Base-by-base conservation (phyloP, 106 monocot genomes). In the Dendrobium chrysotoxum region DNA sequence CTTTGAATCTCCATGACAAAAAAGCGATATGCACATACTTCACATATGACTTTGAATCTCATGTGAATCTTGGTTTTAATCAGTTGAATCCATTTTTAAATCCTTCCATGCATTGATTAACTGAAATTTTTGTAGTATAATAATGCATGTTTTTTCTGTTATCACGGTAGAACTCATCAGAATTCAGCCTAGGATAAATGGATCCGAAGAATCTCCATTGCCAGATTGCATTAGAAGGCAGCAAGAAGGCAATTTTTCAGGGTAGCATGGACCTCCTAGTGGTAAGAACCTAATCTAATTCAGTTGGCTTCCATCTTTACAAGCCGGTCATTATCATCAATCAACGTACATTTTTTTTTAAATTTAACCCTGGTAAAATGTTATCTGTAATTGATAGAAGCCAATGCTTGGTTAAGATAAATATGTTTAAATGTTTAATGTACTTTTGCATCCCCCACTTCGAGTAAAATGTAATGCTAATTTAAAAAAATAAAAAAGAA, bases 211-310 rank as follows among this genome's bases (percentile, higher is more conserved):
- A 64, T 86, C 68, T 61, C 74, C 82, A 61, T 86, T 98, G 88
- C 94, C 94, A 95, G 82, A 35, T 83, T 89, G 82, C 85, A 23
- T 79, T 98, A 80, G 97, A 98, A 82, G 86, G 80, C 44, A 87
- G 90, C 85, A 98, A 95, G 84, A 92, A 88, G 72, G 79, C 75
- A 68, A 80, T 91, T 16, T 91, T 94, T 78, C 92, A 94, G 76
- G 94, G 97, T 13, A 88, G 89, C 72, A 84, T 92, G 92, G 89
- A 92, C 83, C 86, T 90, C 20, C 87, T 98, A 81, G 79, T 89
- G 90, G 97, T 98, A 89, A 85, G 75, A 35, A 9, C 35, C 64
- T 25, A 45, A 35, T 40, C 8, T 55, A 40, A 13, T 20, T 64
- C 4, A 65, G 23, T 72, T 40, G 13, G 42, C 31, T 40, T 68